phyloP scores from a whole-genome alignment of 2,329 filamentous ascomycete genomes.

The Fusarium verrucosum region DNA sequence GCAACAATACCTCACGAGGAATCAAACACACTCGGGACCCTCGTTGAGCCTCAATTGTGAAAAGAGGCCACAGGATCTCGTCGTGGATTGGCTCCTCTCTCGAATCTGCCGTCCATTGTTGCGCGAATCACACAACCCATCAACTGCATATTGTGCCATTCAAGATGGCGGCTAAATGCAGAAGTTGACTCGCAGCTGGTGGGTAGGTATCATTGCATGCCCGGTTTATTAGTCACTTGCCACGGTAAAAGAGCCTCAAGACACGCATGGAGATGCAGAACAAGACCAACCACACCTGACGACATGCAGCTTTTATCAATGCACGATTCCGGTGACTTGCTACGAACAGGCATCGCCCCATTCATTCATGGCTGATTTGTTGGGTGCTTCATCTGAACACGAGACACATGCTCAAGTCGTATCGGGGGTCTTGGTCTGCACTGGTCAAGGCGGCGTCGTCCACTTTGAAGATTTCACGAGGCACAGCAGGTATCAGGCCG shows the following conservation, averaged over 20 bases:
- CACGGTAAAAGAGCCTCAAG: conserved; percentile 14
- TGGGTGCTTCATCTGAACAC: conserved; percentile 33
- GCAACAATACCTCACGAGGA: background rate
- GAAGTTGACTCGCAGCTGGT: conserved; percentile 9
- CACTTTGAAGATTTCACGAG: conserved; percentile 17
- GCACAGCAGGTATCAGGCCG: conserved; percentile 2
- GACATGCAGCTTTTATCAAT: background rate
- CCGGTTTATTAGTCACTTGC: background rate
- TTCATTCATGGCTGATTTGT: background rate
- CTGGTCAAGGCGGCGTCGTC: conserved; percentile 10
- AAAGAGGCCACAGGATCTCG: background rate
- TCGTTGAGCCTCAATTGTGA: background rate
- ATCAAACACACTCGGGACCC: too few relatives aligned
- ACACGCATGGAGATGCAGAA: background rate
- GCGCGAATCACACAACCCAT: conserved; percentile 2
- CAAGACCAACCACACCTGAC: background rate
- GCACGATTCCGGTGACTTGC: conserved; percentile 26
- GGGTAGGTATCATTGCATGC: background rate
- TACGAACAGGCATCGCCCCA: conserved; percentile 6
- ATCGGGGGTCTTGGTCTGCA: conserved; percentile 15
- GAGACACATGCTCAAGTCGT: conserved; percentile 24
- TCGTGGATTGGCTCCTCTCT: background rate
- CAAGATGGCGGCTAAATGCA: conserved; percentile 17
- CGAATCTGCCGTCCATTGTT: conserved; percentile 1
- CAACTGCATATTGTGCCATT: conserved; percentile 26